Conservation (phyloP, 257 asterid species). For the Solanum chilense region DNA sequence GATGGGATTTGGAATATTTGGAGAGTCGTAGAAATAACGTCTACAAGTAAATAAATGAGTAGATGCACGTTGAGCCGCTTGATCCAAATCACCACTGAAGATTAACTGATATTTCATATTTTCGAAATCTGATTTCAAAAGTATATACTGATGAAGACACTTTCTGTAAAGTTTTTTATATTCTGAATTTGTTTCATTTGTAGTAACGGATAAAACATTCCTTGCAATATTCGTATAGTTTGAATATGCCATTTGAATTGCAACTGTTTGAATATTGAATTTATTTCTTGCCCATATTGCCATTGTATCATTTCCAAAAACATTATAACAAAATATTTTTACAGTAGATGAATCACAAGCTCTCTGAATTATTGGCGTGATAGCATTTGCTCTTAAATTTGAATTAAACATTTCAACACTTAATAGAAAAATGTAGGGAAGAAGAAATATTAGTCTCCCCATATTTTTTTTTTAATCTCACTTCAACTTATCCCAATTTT, state of each 20-base stretch:
- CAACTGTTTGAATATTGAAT: background rate
- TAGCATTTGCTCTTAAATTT: background rate
- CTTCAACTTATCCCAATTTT: background rate
- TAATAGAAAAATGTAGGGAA: background rate
- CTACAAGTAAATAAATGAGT: background rate
- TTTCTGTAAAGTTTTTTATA: background rate
- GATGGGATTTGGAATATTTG: background rate
- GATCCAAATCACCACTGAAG: background rate
- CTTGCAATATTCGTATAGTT: background rate
- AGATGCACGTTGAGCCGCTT: background rate
- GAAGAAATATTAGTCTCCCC: background rate
- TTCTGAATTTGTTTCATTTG: background rate
- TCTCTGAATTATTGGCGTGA: background rate
- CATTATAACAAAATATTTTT: background rate
- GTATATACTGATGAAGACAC: background rate
- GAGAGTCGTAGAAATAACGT: background rate
- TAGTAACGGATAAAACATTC: background rate
- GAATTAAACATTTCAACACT: background rate
- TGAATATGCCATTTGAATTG: background rate
- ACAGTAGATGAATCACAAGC: background rate
- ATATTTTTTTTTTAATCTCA: background rate
- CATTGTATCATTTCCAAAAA: background rate
- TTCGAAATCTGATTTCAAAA: background rate
- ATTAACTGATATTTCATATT: background rate
- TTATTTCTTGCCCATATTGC: background rate